Evolutionary conservation across 495 filamentous ascomycete genomes (phyloP), one percentile per base, ranked within the genome.

Genomic region (Cudoniella acicularis): DNA sequence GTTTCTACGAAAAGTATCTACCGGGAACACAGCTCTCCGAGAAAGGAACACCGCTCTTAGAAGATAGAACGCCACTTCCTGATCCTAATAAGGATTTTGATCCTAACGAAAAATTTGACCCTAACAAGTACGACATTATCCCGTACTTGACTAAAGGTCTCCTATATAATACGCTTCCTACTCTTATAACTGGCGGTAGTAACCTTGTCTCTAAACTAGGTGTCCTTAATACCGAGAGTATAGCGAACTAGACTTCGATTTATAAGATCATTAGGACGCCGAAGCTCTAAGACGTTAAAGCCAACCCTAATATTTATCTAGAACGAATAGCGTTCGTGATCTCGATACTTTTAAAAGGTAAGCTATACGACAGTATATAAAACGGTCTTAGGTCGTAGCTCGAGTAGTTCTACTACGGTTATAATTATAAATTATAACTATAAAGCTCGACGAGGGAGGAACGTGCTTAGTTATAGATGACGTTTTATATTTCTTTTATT

Each of bases 1-100:
- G 52, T 25, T 56, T 56, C 43, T 56, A 56, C 46, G 42, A 47
- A 47, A 47, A 56, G 41, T 21, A 56, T 56, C 41, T 20, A 24
- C 53, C 41, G 20, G 53, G 24, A 27, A 47, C n/a, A 27, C 22
- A 47, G 41, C 20, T 24, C 21, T 56, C 53, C 17, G 53, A 56
- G 53, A 56, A 48, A 27, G 53, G 41, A 2, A 56, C 27, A 47
- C 40, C 40, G 40, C 22, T 56, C 13, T 40, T 23, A 1, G 8
- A 27, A 56, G 25, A 48, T 48, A 22, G 54, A 25, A 56, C 43
- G 25, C 43, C 21, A 56, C 9, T 36, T 25, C 54, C 41, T 16
- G 41, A 56, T 51, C 3, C 18, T 24, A 11, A 1, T 51, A 26
- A 8, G 20, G 49, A 51, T 1, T 2, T 23, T 51, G 2, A 51